Evolutionary conservation across 768 basidiomycete species (phyloP).

Genomic region (Lactifluus volemus): DNA sequence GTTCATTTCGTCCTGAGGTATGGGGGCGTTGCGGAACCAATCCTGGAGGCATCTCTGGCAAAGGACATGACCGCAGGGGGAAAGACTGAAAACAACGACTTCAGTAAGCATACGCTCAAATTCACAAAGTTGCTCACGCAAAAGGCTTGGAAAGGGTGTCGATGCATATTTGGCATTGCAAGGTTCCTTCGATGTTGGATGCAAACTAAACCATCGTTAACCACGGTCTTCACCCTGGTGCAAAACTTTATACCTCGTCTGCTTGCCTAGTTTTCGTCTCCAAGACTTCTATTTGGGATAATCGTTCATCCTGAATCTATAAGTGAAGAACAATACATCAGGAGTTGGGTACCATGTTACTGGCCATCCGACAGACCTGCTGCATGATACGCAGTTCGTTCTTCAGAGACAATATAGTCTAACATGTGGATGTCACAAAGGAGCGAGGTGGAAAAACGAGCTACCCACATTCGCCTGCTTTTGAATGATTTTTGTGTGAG

Average conservation of each 20-base stretch:
- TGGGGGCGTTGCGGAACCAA: constrained; percentile 68
- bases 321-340: background rate
- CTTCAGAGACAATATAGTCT: constrained; percentile 49
- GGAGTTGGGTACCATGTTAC: background rate
- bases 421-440: background rate
- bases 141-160: constrained; percentile 57
- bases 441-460: background rate
- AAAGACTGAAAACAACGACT: constrained; percentile 35
- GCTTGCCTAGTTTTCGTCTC: constrained; percentile 41
- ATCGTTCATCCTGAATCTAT: constrained; percentile 40
- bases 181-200: constrained; percentile 44
- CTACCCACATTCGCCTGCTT: constrained; percentile 44
- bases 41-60: constrained; percentile 64
- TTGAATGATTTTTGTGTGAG: constrained; percentile 42
- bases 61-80: constrained; percentile 74
- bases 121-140: constrained; percentile 38
- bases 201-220: constrained; percentile 35
- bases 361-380: constrained; percentile 27
- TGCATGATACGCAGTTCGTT: constrained; percentile 32
- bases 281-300: constrained; percentile 35
- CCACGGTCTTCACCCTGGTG: background rate
- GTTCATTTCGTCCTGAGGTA: constrained; percentile 36
- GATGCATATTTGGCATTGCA: constrained; percentile 75
- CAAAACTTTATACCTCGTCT: constrained; percentile 42
- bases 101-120: constrained; percentile 8